A percentile compares a stretch with the other conserved stretches of the same genome.
These are phyloP conservation scores for Craterostigma plantagineum DNA, from an alignment of 257 asterid species.

Conservation along the genomic window DNA sequence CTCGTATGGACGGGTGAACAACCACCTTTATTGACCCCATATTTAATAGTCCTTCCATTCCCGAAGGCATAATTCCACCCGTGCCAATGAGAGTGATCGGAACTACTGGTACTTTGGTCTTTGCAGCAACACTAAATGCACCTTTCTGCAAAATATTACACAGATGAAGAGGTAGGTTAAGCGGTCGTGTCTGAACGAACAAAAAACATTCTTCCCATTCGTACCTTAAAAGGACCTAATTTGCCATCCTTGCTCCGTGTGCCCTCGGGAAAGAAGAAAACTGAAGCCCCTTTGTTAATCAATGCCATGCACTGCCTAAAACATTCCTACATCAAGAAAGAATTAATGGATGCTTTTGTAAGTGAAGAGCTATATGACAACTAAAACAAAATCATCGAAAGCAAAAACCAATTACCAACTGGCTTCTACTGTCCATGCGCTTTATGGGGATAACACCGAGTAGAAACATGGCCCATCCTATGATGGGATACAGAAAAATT, in stretches of 20 bases:
- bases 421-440: conserved; percentile 97
- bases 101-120: conserved; percentile 71
- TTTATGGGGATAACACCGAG: conserved; percentile 77
- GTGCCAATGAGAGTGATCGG: conserved; percentile 82
- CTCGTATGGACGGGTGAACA: conserved; percentile 43
- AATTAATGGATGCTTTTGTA: background rate
- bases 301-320: conserved; percentile 67
- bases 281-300: conserved; percentile 82
- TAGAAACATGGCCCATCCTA: conserved; percentile 97
- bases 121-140: conserved; percentile 77
- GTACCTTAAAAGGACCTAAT: conserved; percentile 79
- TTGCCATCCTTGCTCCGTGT: conserved; percentile 81
- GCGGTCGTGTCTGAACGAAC: background rate
- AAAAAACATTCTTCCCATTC: conserved; percentile 1
- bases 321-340: conserved; percentile 46
- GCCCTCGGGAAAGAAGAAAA: conserved; percentile 94
- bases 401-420: conserved; percentile 31
- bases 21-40: conserved; percentile 62
- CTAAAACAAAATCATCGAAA: background rate
- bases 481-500: conserved; percentile 68
- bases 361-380: background rate
- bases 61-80: conserved; percentile 84
- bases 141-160: conserved; percentile 52
- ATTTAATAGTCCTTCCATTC: conserved; percentile 53
- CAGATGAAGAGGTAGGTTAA: no score